These are phyloP conservation scores for Epichloe sylvatica DNA, from an alignment of 2,329 filamentous ascomycete genomes.

Conservation along the genomic window DNA sequence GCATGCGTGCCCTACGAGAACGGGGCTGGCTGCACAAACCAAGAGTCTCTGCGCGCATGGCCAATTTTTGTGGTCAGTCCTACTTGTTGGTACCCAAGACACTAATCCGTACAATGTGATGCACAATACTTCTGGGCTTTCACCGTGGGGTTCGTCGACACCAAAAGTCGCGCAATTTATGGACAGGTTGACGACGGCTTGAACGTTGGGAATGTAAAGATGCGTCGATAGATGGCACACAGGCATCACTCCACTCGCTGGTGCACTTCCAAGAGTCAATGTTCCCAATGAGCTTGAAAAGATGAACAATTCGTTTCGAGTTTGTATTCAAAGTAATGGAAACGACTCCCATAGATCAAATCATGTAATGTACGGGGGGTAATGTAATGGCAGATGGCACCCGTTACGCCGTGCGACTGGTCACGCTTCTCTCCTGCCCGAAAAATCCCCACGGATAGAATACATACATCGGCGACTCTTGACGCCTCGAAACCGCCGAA, in stretches of 20 bases:
- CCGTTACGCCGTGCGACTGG: conserved; percentile 7
- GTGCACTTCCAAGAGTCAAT: no score
- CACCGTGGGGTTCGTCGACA: not conserved
- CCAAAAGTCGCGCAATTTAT: not conserved
- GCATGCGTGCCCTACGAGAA: conserved; percentile 2
- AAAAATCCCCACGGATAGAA: conserved; percentile 6
- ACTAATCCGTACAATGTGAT: not conserved
- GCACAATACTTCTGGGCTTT: not conserved
- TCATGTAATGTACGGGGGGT: not conserved
- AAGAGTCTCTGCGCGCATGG: not conserved
- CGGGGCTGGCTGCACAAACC: not conserved
- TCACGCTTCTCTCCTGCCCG: not conserved
- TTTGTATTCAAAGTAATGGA: not conserved
- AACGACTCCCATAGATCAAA: not conserved
- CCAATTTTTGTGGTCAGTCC: not conserved
- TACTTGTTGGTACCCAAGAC: not conserved
- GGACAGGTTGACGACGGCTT: no score
- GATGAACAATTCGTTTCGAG: not conserved
- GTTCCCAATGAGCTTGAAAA: not conserved
- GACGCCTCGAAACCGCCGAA: conserved; percentile 5
- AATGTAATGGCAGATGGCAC: not conserved
- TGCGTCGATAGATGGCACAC: no score
- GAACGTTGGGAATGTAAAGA: no score
- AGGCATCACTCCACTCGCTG: no score
- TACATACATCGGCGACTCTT: conserved; percentile 9